A percentile compares a stretch with the other conserved stretches of the same genome.
Conservation (phyloP, 257 asterid species). For the Scutellaria minor region DNA sequence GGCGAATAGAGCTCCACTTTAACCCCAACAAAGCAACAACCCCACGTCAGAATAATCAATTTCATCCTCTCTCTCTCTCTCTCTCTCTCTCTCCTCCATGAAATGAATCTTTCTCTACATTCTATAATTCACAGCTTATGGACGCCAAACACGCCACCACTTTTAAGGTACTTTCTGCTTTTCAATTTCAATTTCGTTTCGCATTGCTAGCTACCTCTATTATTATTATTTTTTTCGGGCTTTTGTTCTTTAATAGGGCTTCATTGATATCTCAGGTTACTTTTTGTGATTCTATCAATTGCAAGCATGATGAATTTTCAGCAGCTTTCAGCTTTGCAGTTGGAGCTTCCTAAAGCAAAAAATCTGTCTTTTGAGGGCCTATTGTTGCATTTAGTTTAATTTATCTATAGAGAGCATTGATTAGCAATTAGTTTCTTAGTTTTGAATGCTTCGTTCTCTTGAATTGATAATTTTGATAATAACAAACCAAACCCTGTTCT, state of each 20-base stretch:
- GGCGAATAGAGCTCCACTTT: constrained; percentile 42
- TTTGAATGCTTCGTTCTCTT: background rate
- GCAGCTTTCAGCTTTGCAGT: background rate
- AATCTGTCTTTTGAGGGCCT: background rate
- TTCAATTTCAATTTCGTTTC: background rate
- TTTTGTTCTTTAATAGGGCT: too few species aligned
- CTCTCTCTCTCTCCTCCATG: constrained; percentile 26
- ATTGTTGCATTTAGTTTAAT: background rate
- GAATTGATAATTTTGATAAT: background rate
- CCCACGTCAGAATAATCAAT: constrained; percentile 19
- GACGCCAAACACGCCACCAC: constrained; percentile 36
- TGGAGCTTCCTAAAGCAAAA: background rate
- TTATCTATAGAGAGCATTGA: background rate
- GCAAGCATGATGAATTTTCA: background rate
- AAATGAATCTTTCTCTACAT: constrained; percentile 42
- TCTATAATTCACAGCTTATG: constrained; percentile 41
- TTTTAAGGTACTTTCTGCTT: constrained; percentile 34
- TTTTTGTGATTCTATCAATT: background rate
- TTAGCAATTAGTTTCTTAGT: background rate
- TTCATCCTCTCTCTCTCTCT: background rate
- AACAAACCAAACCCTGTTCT: background rate
- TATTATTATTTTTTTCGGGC: background rate
- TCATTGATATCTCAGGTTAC: too few species aligned
- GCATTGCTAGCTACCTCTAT: background rate
- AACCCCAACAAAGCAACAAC: constrained; percentile 18